Percentiles rank a stretch among this genome's conserved stretches.
These are phyloP conservation scores for Boletus sp. DNA, from an alignment of 768 basidiomycete species.

Conservation along the genomic window DNA sequence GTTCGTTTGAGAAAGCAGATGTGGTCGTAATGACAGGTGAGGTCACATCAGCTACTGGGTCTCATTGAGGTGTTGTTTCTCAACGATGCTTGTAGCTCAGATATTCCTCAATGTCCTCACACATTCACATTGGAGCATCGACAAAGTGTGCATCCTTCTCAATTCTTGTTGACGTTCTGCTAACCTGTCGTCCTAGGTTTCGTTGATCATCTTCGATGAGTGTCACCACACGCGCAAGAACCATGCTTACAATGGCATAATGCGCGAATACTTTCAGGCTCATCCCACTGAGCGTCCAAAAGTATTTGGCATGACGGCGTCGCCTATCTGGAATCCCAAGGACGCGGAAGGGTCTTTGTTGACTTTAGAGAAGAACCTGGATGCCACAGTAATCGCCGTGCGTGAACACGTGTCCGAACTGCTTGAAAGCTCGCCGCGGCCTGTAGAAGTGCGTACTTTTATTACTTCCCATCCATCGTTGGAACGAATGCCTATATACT, in stretches of 20 bases:
- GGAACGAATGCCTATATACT: background rate
- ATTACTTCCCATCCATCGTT: background rate
- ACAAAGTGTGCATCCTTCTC: conserved; percentile 39
- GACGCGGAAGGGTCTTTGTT: conserved; percentile 61
- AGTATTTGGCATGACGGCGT: conserved; percentile 93
- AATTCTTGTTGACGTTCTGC: background rate
- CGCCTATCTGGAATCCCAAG: conserved; percentile 79
- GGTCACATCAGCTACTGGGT: conserved; percentile 6
- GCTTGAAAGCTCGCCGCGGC: conserved; percentile 54
- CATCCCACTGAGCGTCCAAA: conserved; percentile 54
- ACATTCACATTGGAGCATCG: conserved; percentile 78
- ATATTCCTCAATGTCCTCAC: conserved; percentile 77
- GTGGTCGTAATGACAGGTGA: conserved; percentile 85
- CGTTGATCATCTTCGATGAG: conserved; percentile 55
- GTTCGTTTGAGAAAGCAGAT: conserved; percentile 59
- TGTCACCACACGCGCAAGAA: conserved; percentile 57
- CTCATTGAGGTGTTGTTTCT: conserved; percentile 1
- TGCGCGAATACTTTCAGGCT: conserved; percentile 53
- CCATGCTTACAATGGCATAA: conserved; percentile 55
- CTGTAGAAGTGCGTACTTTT: conserved; percentile 52
- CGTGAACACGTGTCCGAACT: conserved; percentile 67
- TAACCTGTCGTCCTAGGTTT: conserved; percentile 37
- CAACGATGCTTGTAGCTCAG: conserved; percentile 50
- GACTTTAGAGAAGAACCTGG: conserved; percentile 64
- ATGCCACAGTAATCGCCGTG: conserved; percentile 74